phyloP scores from a whole-genome alignment of 441 rosid species.

The Sinapis alba region DNA sequence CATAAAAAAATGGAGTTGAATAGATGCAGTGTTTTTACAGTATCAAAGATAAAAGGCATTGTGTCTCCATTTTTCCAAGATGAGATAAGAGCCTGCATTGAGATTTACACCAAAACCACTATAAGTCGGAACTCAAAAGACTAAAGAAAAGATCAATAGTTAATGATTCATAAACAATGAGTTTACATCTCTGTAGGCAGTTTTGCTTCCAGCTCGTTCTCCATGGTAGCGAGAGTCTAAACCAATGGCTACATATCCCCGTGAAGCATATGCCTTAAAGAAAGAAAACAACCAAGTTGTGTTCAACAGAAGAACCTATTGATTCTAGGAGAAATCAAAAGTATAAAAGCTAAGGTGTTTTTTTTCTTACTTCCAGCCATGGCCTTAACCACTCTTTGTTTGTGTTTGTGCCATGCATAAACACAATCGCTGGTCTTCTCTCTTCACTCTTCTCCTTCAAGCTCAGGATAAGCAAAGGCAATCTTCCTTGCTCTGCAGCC shows the following conservation, averaged over 20 bases:
- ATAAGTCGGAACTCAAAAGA: conserved; percentile 12
- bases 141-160: not conserved
- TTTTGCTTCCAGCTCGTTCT: conserved; percentile 68
- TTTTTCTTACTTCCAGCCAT: conserved; percentile 75
- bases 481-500: conserved; percentile 80
- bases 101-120: conserved; percentile 5
- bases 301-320: not conserved
- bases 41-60: conserved; percentile 95
- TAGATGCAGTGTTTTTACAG: conserved; percentile 46
- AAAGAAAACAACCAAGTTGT: conserved; percentile 8
- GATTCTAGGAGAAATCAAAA: not conserved
- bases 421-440: conserved; percentile 79
- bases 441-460: conserved; percentile 46
- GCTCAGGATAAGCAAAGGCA: conserved; percentile 80
- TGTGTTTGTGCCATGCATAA: conserved; percentile 80
- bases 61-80: conserved; percentile 86
- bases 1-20: not conserved
- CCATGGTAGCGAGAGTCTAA: conserved; percentile 94
- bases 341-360: conserved; percentile 3
- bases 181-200: conserved; percentile 71
- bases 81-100: conserved; percentile 77
- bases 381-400: conserved; percentile 94
- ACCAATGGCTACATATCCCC: conserved; percentile 81
- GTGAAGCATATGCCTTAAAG: conserved; percentile 81
- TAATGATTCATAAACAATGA: not conserved